Percentiles rank a stretch among this genome's conserved stretches.
phyloP scores from a whole-genome alignment of 2,329 filamentous ascomycete genomes.

The Neospermospora avenae region DNA sequence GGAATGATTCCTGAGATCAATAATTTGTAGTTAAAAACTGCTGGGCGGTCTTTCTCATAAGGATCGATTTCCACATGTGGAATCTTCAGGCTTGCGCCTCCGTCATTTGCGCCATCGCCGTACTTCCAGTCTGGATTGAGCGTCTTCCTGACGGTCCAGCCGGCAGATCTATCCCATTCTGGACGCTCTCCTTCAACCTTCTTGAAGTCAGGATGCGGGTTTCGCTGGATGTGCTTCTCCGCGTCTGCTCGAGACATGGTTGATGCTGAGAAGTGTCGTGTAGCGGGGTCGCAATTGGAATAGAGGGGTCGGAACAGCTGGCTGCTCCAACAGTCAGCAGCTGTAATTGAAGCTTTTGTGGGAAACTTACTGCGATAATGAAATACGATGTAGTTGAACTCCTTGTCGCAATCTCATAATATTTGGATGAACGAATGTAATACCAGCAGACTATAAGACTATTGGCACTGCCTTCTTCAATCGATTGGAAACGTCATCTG shows the following conservation, averaged over 20 bases:
- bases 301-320: background rate
- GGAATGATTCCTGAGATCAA: constrained; percentile 81
- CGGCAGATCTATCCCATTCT: constrained; percentile 48
- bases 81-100: constrained; percentile 44
- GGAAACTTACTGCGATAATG: background rate
- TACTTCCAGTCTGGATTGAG: constrained; percentile 62
- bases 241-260: constrained; percentile 29
- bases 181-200: constrained; percentile 63
- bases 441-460: background rate
- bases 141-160: constrained; percentile 60
- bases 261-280: constrained; percentile 8
- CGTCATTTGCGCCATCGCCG: constrained; percentile 62
- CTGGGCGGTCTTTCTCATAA: constrained; percentile 64
- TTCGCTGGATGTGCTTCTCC: constrained; percentile 47
- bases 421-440: background rate
- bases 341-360: background rate
- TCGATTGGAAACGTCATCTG: constrained; percentile 7
- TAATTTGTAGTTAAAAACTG: constrained; percentile 83
- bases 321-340: background rate
- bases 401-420: background rate
- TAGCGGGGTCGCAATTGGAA: background rate
- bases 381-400: background rate
- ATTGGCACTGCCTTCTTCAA: background rate
- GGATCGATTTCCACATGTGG: constrained; percentile 78
- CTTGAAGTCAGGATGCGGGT: constrained; percentile 74